phyloP scores from a whole-genome alignment of 2,329 filamentous ascomycete genomes.

The Hawksworthiomyces lignivorus region DNA sequence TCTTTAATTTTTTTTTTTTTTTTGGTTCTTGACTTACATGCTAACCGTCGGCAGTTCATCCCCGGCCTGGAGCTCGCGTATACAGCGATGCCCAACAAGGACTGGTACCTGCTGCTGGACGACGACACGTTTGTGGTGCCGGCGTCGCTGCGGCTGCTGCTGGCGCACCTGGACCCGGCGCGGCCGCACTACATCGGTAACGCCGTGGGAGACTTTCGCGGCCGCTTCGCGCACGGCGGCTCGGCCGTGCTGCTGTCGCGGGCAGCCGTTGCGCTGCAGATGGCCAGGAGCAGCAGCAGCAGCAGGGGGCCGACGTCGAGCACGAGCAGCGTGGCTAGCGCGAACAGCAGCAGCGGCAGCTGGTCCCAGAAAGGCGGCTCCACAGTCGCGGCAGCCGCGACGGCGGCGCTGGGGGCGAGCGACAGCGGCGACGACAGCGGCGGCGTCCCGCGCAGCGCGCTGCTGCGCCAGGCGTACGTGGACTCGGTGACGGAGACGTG shows the following conservation, averaged over 20 bases:
- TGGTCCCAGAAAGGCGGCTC: no score
- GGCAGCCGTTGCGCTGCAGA: constrained; percentile 39
- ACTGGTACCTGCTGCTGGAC: constrained; percentile 52
- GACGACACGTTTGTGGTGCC: constrained; percentile 50
- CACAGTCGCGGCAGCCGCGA: no score
- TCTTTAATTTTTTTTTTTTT: neutral
- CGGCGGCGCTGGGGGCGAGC: neutral
- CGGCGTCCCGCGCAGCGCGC: constrained; percentile 18
- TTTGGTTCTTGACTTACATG: no score
- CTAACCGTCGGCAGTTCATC: no score
- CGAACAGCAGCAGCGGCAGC: no score
- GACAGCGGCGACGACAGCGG: constrained; percentile 25
- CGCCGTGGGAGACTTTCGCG: constrained; percentile 47
- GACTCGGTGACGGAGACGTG: constrained; percentile 43
- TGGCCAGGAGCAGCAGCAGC: constrained; percentile 18
- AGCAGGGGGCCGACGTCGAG: no score
- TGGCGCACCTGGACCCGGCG: constrained; percentile 40
- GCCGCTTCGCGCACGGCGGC: constrained; percentile 49
- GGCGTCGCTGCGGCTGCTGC: constrained; percentile 38
- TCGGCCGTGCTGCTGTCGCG: constrained; percentile 46
- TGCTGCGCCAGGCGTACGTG: constrained; percentile 33
- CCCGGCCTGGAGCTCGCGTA: constrained; percentile 46
- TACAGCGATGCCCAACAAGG: constrained; percentile 42
- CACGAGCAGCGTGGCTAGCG: no score
- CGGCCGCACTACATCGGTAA: constrained; percentile 47